Conservation (phyloP, 1,139 yeast genomes). For the Hyphopichia pseudoburtonii region DNA sequence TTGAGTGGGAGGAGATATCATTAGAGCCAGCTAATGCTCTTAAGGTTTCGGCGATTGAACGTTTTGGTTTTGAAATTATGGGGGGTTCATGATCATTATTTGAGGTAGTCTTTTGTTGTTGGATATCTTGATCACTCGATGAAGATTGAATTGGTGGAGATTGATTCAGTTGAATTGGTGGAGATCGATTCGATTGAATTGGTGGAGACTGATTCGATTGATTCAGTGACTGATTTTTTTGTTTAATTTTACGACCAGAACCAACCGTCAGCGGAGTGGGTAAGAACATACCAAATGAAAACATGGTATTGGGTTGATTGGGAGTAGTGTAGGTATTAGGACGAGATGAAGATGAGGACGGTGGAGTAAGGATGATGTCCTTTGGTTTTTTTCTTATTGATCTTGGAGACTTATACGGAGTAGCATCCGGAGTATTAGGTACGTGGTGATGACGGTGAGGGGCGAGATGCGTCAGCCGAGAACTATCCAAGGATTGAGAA, state of each 20-base stretch:
- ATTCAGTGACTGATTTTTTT: too few species aligned
- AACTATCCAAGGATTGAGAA: neutral
- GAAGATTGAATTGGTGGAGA: too few species aligned
- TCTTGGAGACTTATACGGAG: conserved; percentile 5
- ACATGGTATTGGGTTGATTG: conserved; percentile 1
- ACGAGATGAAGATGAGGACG: neutral
- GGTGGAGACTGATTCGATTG: neutral
- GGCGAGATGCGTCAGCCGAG: too few species aligned
- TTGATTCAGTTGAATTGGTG: neutral
- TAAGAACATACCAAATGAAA: conserved; percentile 30
- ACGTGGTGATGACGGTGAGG: too few species aligned
- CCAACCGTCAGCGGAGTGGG: conserved; percentile 48
- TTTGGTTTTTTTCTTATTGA: conserved; percentile 1
- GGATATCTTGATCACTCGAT: too few species aligned
- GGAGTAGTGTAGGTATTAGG: conserved; percentile 1
- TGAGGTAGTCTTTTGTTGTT: too few species aligned
- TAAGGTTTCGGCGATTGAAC: conserved; percentile 2
- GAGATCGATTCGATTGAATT: too few species aligned
- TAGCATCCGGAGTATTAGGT: conserved; percentile 2
- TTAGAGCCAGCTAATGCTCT: conserved; percentile 4
- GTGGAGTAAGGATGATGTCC: conserved; percentile 2
- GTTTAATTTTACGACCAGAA: conserved; percentile 28
- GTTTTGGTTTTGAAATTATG: conserved; percentile 1
- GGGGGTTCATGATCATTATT: too few species aligned
- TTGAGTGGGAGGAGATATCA: conserved; percentile 1